Evolutionary conservation across 2,329 filamentous ascomycete species (phyloP).

Genomic region (Colletotrichum endophyticum): DNA sequence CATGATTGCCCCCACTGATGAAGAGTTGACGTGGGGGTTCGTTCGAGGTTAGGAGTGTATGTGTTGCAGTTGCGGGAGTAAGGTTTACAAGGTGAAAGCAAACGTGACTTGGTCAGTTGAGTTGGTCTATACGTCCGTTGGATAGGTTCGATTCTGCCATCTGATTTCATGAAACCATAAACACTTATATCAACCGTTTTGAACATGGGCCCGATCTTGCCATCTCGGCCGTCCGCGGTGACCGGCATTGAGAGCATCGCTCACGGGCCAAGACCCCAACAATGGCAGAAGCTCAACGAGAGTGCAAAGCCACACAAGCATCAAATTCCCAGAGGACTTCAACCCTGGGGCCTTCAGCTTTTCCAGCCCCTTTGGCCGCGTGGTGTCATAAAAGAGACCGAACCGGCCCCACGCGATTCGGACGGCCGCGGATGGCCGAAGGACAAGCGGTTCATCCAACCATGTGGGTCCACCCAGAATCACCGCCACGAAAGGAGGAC

Average conservation of each 20-base stretch:
- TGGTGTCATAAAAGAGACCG: not conserved
- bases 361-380: not conserved
- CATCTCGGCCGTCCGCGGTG: not conserved
- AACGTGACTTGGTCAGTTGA: not conserved
- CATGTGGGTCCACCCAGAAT: not conserved
- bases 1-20: not conserved
- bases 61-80: not conserved
- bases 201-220: not conserved
- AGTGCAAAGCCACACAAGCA: not conserved
- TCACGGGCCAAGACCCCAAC: not conserved
- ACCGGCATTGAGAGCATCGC: not conserved
- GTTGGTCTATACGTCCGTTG: not conserved
- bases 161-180: not conserved
- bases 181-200: not conserved
- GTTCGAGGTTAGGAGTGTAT: not conserved
- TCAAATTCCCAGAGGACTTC: not conserved
- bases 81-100: not conserved
- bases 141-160: not conserved
- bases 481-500: not conserved
- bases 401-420: not conserved
- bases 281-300: not conserved
- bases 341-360: not conserved
- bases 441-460: not conserved
- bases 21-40: not conserved
- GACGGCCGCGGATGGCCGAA: constrained; percentile 10